A percentile compares a stretch with the other conserved stretches of the same genome.
Conservation (phyloP, 2,329 filamentous ascomycete genomes). For the Lachnellula willkommii region DNA sequence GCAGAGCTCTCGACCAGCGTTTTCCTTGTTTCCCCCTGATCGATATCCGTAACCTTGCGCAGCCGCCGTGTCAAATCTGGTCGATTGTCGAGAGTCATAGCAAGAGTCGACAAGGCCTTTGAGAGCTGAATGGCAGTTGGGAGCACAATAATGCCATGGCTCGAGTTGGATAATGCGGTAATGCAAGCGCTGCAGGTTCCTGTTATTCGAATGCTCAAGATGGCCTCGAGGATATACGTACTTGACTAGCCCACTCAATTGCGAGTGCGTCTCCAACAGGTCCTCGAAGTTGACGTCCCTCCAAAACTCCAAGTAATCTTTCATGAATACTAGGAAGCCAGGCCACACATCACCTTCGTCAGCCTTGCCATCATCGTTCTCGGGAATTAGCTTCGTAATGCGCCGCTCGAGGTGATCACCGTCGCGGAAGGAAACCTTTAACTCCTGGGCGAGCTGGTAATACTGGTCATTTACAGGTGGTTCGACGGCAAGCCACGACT, state of each 20-base stretch:
- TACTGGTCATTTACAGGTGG: slow-evolving; percentile 65
- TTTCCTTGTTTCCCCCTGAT: slow-evolving; percentile 63
- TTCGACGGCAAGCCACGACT: slow-evolving; percentile 69
- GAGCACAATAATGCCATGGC: slow-evolving; percentile 74
- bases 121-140: slow-evolving; percentile 79
- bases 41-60: slow-evolving; percentile 42
- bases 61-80: slow-evolving; percentile 70
- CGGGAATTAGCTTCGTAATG: slow-evolving; percentile 59
- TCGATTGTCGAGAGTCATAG: slow-evolving; percentile 75
- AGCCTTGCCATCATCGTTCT: slow-evolving; percentile 58
- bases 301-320: slow-evolving; percentile 75
- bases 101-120: slow-evolving; percentile 72
- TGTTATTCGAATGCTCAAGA: slow-evolving; percentile 4
- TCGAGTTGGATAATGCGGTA: slow-evolving; percentile 72
- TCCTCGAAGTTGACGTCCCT: slow-evolving; percentile 74
- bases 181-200: slow-evolving; percentile 62
- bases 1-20: slow-evolving; percentile 81
- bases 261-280: slow-evolving; percentile 67
- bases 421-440: slow-evolving; percentile 51
- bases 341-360: slow-evolving; percentile 66
- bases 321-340: slow-evolving; percentile 72
- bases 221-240: slow-evolving; percentile 39
- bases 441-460: slow-evolving; percentile 59
- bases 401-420: slow-evolving; percentile 53
- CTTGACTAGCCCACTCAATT: slow-evolving; percentile 70